Evolutionary conservation across 2,329 filamentous ascomycete species (phyloP), one percentile per base, ranked within the genome.

Genomic region (Trichoderma sp.): DNA sequence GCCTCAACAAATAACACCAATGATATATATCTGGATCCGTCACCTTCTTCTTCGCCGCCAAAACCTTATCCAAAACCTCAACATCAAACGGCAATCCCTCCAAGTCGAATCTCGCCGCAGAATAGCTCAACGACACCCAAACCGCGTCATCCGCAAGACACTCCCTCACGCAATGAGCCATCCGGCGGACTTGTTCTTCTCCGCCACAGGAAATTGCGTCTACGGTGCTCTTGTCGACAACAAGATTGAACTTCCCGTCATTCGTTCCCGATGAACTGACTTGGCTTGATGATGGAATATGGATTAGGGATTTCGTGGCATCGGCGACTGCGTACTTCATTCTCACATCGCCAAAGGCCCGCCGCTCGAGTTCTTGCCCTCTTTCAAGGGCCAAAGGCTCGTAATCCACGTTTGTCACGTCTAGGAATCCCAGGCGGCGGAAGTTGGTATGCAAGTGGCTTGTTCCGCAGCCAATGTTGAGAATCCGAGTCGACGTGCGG

Each of bases 121-220:
- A 83, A 69, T 79, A 83, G 67, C 80, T 83, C 52, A 83, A 69
- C 3, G 80, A 82, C 12, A 84, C 71, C 81, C 82, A 84, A 15
- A 79, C 65, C 0, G 78, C 80, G 5, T 14, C 34, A 0, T 75
- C 71, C 0, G 71, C 71, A 15, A 83, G 71, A 59, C 71, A 75
- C 12, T 66, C 64, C 19, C 70, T 71, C 12, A 84, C 74, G 1
- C 76, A 70, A 10, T 69, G 47, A 5, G 74, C 74, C 80, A 83
- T 82, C 1, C 71, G 68, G 28, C 73, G 67, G 2, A 83, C 54
- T 2, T 75, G 70, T 7, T 71, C 74, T 3, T 74, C 73, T 6
- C 79, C 81, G 15, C 75, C 80, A 50, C 82, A 83, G 0, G 81
- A 77, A 5, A 84, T 72, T 2, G 81, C 81, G 51, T 84, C 82